These are phyloP conservation scores for Ceratocystis cubensis DNA, from an alignment of 2,329 filamentous ascomycete species.

Conservation along the genomic window DNA sequence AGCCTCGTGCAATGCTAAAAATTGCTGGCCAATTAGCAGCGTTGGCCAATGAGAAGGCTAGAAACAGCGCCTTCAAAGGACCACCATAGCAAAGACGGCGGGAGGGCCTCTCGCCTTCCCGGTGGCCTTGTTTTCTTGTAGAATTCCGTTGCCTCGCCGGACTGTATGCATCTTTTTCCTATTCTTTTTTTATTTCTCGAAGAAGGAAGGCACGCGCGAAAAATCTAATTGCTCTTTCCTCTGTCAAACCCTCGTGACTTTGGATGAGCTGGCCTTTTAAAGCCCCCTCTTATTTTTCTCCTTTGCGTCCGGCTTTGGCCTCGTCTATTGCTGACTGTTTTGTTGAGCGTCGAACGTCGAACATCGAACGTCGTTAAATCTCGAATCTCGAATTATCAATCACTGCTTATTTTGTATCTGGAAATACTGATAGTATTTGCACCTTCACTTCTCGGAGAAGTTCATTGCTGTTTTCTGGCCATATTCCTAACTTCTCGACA, in stretches of 20 bases:
- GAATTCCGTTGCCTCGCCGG: neutral
- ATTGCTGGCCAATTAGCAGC: constrained; percentile 1
- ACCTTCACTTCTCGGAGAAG: neutral
- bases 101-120: neutral
- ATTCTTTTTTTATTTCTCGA: neutral
- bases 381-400: too few species aligned
- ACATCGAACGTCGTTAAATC: neutral
- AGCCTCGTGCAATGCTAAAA: neutral
- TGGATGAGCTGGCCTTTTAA: neutral
- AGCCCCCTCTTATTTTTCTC: neutral
- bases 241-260: neutral
- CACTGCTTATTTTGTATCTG: too few species aligned
- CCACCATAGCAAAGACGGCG: neutral
- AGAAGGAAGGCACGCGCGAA: neutral
- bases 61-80: neutral
- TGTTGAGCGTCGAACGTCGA: too few species aligned
- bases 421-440: neutral
- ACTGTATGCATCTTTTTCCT: neutral
- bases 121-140: neutral
- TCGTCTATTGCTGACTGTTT: neutral
- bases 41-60: neutral
- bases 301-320: neutral
- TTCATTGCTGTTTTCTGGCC: neutral
- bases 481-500: neutral
- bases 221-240: constrained; percentile 3